Percentiles rank a stretch among this genome's conserved stretches.
Evolutionary conservation across 768 basidiomycete genomes (phyloP).

Genomic region (Collybia sordida): DNA sequence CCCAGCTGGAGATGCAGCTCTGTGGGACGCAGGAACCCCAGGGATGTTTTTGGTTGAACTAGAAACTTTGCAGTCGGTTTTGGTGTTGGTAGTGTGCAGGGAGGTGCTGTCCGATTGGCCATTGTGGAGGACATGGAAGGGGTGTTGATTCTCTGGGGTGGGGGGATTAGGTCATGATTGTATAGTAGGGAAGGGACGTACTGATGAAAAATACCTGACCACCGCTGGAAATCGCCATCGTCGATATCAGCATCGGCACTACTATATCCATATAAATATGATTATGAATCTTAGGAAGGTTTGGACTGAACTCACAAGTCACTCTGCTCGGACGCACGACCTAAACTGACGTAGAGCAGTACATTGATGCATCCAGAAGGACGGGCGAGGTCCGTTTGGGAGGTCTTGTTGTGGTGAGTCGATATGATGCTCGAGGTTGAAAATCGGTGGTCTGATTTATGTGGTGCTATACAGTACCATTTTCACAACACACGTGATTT

Average conservation of each 20-base stretch:
- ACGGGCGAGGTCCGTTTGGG: no score
- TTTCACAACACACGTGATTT: no score
- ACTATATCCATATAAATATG: background rate
- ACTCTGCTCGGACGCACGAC: slow-evolving; percentile 8
- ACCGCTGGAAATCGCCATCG: slow-evolving; percentile 75
- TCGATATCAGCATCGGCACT: slow-evolving; percentile 25
- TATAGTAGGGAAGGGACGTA: slow-evolving; percentile 28
- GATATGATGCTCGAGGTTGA: no score
- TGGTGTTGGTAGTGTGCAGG: slow-evolving; percentile 13
- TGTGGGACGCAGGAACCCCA: slow-evolving; percentile 31
- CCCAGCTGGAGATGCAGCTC: slow-evolving; percentile 53
- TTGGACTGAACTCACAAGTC: slow-evolving; percentile 17
- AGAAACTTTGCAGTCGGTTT: slow-evolving; percentile 33
- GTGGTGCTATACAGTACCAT: no score
- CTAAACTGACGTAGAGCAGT: no score
- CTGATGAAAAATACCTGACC: slow-evolving; percentile 75
- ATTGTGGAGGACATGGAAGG: slow-evolving; percentile 19
- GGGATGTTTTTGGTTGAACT: slow-evolving; percentile 33
- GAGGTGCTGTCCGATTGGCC: slow-evolving; percentile 16
- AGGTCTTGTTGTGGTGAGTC: no score
- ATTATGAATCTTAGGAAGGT: background rate
- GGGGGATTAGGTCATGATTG: background rate
- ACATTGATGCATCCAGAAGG: no score
- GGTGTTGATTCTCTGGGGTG: slow-evolving; percentile 14
- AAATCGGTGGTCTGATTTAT: no score